A percentile compares a stretch with the other conserved stretches of the same genome.
phyloP scores from a whole-genome alignment of 805 yeast species.

The Starmerella scarabaei region DNA sequence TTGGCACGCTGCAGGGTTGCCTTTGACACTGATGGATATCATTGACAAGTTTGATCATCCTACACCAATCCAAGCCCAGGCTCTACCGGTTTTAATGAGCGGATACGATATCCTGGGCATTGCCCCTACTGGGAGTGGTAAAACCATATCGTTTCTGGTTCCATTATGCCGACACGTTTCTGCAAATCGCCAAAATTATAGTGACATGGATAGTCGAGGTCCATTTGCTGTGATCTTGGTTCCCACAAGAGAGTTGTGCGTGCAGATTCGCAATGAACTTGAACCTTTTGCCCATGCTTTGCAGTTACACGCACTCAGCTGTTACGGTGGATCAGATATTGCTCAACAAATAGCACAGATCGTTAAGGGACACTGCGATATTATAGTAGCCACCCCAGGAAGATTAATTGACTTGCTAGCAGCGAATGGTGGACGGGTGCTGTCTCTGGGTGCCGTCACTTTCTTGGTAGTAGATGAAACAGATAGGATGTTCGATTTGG shows the following conservation, averaged over 20 bases:
- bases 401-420: conserved; percentile 78
- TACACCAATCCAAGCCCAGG: conserved; percentile 82
- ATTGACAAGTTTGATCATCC: conserved; percentile 46
- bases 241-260: conserved; percentile 86
- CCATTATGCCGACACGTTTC: conserved; percentile 76
- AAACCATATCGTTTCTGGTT: conserved; percentile 73
- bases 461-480: conserved; percentile 91
- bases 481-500: conserved; percentile 91
- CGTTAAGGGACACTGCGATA: conserved; percentile 55
- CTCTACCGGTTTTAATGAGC: conserved; percentile 78
- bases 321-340: conserved; percentile 83
- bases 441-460: conserved; percentile 54
- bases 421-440: conserved; percentile 66
- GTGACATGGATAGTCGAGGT: conserved; percentile 29
- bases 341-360: conserved; percentile 69
- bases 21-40: conserved; percentile 41
- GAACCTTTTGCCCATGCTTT: conserved; percentile 41
- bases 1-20: conserved; percentile 76
- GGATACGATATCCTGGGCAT: conserved; percentile 87
- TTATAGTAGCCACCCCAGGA: conserved; percentile 91
- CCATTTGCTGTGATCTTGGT: conserved; percentile 72
- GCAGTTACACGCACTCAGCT: conserved; percentile 45
- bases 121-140: conserved; percentile 95
- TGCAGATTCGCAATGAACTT: conserved; percentile 65
- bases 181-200: conserved; percentile 45